Evolutionary conservation across 2,329 filamentous ascomycete species (phyloP), one percentile per base, ranked within the genome.

Genomic region (Clarireedia paspali): DNA sequence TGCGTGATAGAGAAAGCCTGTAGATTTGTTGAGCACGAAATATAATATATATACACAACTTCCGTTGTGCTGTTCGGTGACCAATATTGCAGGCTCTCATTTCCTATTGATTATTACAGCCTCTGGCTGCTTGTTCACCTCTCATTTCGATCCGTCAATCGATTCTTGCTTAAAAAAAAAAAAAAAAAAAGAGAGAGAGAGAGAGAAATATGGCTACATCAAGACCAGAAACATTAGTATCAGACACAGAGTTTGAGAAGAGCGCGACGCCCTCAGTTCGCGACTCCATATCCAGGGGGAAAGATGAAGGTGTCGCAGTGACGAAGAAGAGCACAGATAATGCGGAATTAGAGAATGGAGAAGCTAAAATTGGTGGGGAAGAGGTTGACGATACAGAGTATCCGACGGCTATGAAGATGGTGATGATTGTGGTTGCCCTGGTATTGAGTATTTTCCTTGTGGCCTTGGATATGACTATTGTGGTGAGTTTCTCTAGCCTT

Each of bases 371-470:
- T 17, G 27, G 45, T 6, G 50, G 46, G 17, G 42, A 47, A 9
- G 60, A 56, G 4, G 58, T 58, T 26, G 56, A 59, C 26, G 60
- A 57, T 7, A 55, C 39, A 20, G 64, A 66, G 50, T 70, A 68
- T 57, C 66, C 67, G 20, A 59, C 55, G n/a, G 63, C 62, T 6
- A 14, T 62, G 20, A 60, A 62, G 3, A 54, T 70, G 50, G 56
- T 67, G 50, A 70, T 75, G 60, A 75, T 80, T 52, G 70, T 79
- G 17, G 56, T 76, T 26, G 75, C 77, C 20, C 66, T 80, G 6
- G 68, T 75, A 6, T 65, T 79, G 40, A 72, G 70, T 56, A 71
- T 79, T 49, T 80, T 80, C 62, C 68, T 79, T n/a, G 66, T 68
- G 24, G 59, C 66, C 24, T 55, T 70, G 30, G 70, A 72, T 51